Evolutionary conservation across 768 basidiomycete genomes (phyloP).

Genomic region (Hygrophorus pudorinus): DNA sequence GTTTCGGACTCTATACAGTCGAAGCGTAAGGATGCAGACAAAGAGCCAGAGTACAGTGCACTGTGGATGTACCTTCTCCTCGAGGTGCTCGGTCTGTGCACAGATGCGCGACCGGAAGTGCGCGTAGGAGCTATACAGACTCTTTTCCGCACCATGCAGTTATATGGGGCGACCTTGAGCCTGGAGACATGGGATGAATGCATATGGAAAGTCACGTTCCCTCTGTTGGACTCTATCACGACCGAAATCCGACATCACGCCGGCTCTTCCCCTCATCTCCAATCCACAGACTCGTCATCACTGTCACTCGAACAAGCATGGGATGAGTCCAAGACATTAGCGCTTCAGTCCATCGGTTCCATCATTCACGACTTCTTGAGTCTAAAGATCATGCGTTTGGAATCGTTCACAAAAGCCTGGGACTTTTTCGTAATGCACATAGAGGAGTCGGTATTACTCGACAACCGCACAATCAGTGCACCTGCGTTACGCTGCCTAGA

Average conservation of each 20-base stretch:
- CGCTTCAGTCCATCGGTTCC: constrained; percentile 72
- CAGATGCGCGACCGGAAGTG: constrained; percentile 78
- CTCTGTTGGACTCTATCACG: constrained; percentile 66
- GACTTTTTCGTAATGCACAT: constrained; percentile 63
- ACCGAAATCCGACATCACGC: constrained; percentile 38
- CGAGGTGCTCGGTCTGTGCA: constrained; percentile 75
- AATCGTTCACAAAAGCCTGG: constrained; percentile 66
- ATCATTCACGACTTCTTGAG: constrained; percentile 77
- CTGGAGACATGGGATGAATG: constrained; percentile 82
- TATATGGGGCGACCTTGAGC: constrained; percentile 84
- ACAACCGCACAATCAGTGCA: constrained; percentile 61
- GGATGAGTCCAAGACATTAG: constrained; percentile 85
- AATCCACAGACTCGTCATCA: constrained; percentile 2
- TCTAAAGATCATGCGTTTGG: constrained; percentile 61
- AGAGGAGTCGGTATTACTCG: constrained; percentile 58
- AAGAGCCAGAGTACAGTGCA: constrained; percentile 66
- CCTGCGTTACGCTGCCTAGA: constrained; percentile 83
- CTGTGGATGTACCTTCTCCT: constrained; percentile 92
- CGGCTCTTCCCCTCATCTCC: constrained; percentile 11
- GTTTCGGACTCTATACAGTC: constrained; percentile 93
- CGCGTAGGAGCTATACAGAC: constrained; percentile 93
- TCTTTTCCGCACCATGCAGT: constrained; percentile 84
- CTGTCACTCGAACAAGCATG: constrained; percentile 38
- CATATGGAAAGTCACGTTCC: constrained; percentile 86
- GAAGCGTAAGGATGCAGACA: constrained; percentile 54